Conservation (phyloP, 108 stramenopile genomes). For the Skeletonema marinoi region DNA sequence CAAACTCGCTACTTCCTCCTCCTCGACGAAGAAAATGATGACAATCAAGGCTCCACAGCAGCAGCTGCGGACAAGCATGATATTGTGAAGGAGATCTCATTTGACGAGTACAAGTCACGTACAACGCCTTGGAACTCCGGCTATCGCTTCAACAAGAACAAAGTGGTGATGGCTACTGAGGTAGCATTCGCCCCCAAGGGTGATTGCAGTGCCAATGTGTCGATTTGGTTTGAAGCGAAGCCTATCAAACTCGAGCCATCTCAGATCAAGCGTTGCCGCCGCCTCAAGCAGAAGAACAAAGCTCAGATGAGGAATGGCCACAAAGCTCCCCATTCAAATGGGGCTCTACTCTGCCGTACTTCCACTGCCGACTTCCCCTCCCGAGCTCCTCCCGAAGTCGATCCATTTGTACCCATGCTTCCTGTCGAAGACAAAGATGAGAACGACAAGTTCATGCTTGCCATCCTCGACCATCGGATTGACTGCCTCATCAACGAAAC, state of each 20-base stretch:
- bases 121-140: background rate
- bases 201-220: constrained; percentile 65
- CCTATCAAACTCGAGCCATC: constrained; percentile 46
- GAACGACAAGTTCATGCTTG: constrained; percentile 13
- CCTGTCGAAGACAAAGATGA: constrained; percentile 25
- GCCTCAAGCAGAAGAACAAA: constrained; percentile 44
- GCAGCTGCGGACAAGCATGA: background rate
- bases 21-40: background rate
- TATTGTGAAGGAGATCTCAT: constrained; percentile 14
- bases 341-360: constrained; percentile 33
- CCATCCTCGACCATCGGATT: constrained; percentile 24
- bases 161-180: background rate
- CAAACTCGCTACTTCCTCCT: constrained; percentile 73
- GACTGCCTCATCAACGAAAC: constrained; percentile 8
- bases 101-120: background rate
- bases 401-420: constrained; percentile 44
- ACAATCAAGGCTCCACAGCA: background rate
- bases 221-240: constrained; percentile 81
- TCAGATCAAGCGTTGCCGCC: constrained; percentile 37
- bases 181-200: constrained; percentile 78
- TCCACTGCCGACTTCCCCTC: constrained; percentile 32
- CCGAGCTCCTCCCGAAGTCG: constrained; percentile 19
- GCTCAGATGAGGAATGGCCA: constrained; percentile 35
- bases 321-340: constrained; percentile 35
- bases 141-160: background rate